Percentiles rank a stretch among this genome's conserved stretches.
Conservation (phyloP, 441 rosid species). For the Gossypium gossypioides region DNA sequence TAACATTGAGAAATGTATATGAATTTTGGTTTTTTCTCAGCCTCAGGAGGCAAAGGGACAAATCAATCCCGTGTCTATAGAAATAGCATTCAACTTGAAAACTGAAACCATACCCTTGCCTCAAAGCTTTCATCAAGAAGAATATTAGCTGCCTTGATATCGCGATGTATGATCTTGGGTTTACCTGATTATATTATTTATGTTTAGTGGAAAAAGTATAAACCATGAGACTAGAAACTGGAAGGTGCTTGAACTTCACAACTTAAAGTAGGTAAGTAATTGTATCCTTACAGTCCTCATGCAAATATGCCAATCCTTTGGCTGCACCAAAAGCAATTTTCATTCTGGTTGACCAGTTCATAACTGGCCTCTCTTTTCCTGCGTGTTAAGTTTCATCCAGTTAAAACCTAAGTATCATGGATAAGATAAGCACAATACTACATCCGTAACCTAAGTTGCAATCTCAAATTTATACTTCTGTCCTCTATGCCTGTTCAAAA, state of each 20-base stretch:
- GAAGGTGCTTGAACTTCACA: not conserved
- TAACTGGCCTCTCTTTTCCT: constrained; percentile 48
- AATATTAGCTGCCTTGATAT: constrained; percentile 62
- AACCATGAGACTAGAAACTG: not conserved
- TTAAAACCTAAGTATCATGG: not conserved
- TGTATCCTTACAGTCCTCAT: constrained; percentile 50
- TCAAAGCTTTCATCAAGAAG: constrained; percentile 46
- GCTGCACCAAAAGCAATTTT: constrained; percentile 62
- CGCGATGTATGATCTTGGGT: constrained; percentile 64
- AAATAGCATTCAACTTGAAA: not conserved
- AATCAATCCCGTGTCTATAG: not conserved
- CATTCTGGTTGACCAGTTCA: constrained; percentile 52
- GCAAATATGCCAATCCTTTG: constrained; percentile 58
- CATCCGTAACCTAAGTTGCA: not conserved
- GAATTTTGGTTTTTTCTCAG: not conserved
- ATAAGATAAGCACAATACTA: not conserved
- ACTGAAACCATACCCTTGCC: constrained; percentile 38
- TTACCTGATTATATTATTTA: constrained; percentile 34
- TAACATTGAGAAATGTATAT: not conserved
- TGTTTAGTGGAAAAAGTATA: not conserved
- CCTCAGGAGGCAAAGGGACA: not conserved
- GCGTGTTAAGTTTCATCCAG: constrained; percentile 10
- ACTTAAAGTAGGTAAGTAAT: not conserved
- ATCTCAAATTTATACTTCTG: not conserved
- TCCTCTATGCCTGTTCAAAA: not conserved